Percentiles rank a stretch among this genome's conserved stretches.
These are phyloP conservation scores for Fabrea salina DNA, from an alignment of 169 alveolate species.

Conservation along the genomic window DNA sequence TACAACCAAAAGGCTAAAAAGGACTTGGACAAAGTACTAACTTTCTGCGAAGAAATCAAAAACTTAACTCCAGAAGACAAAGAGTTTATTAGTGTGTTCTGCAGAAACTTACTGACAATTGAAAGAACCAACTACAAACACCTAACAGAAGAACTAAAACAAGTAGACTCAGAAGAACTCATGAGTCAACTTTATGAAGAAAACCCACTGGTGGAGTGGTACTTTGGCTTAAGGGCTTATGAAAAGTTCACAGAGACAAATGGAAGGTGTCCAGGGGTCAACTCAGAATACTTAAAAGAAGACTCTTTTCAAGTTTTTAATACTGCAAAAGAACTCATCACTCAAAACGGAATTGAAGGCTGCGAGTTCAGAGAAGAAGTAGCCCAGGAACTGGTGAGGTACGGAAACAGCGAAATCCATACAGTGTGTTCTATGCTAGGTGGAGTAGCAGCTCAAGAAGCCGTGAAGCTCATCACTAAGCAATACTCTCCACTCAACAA, in stretches of 20 bases:
- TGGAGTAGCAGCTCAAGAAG: conserved; percentile 87
- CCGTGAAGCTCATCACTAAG: conserved; percentile 79
- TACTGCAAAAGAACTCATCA: conserved; percentile 40
- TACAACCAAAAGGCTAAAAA: conserved; percentile 62
- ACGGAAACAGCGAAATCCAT: conserved; percentile 70
- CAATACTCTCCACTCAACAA: conserved; percentile 83
- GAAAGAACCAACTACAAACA: conserved; percentile 17
- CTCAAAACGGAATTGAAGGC: conserved; percentile 29
- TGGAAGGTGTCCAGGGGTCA: conserved; percentile 65
- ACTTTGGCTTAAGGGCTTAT: conserved; percentile 66
- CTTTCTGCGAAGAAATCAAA: conserved; percentile 27
- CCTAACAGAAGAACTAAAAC: background rate
- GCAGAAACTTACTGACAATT: conserved; percentile 32
- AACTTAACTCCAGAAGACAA: background rate
- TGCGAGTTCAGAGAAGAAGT: conserved; percentile 32
- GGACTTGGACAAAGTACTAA: conserved; percentile 43
- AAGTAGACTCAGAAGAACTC: conserved; percentile 33
- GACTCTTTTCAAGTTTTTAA: conserved; percentile 40
- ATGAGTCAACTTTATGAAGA: conserved; percentile 35
- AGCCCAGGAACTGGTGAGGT: conserved; percentile 69
- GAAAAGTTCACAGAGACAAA: conserved; percentile 52
- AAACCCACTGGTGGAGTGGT: conserved; percentile 53
- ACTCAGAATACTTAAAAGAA: conserved; percentile 36
- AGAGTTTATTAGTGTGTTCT: conserved; percentile 13
- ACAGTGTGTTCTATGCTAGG: conserved; percentile 81